Conservation (phyloP, 2,329 filamentous ascomycete genomes). For the Aspergillus sp. region DNA sequence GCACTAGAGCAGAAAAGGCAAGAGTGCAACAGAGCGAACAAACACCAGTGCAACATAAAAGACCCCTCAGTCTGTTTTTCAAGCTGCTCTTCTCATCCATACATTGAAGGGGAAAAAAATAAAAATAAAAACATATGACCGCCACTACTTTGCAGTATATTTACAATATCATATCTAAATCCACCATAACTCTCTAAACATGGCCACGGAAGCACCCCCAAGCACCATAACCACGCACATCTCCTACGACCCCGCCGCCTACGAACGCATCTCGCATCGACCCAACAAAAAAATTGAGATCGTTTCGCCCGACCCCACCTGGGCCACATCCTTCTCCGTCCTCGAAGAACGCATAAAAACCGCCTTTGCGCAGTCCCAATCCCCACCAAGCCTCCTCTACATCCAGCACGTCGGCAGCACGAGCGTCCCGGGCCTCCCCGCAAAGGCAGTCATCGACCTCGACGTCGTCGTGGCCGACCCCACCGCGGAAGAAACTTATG, state of each 20-base stretch:
- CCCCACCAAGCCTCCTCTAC: constrained; percentile 20
- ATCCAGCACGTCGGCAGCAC: constrained; percentile 54
- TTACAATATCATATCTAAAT: too few species aligned
- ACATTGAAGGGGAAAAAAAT: background rate
- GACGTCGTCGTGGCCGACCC: constrained; percentile 49
- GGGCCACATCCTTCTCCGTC: constrained; percentile 20
- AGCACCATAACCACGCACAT: constrained; percentile 1
- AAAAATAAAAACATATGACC: too few species aligned
- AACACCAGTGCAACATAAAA: background rate
- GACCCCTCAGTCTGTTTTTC: background rate
- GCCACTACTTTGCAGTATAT: too few species aligned
- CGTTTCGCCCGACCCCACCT: constrained; percentile 23
- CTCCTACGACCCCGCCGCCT: background rate
- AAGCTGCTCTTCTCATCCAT: background rate
- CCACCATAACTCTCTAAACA: too few species aligned
- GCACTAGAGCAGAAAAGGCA: background rate
- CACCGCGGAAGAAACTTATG: constrained; percentile 45
- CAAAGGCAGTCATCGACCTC: constrained; percentile 55
- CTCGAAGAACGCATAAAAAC: constrained; percentile 20
- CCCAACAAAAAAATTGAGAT: constrained; percentile 19
- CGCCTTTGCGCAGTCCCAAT: constrained; percentile 2
- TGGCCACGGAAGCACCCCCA: background rate
- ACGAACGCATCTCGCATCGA: background rate
- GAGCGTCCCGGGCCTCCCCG: constrained; percentile 49
- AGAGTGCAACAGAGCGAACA: background rate